Evolutionary conservation across 345 rosid genomes (phyloP).

Genomic region (Bretschneidera sinensis): DNA sequence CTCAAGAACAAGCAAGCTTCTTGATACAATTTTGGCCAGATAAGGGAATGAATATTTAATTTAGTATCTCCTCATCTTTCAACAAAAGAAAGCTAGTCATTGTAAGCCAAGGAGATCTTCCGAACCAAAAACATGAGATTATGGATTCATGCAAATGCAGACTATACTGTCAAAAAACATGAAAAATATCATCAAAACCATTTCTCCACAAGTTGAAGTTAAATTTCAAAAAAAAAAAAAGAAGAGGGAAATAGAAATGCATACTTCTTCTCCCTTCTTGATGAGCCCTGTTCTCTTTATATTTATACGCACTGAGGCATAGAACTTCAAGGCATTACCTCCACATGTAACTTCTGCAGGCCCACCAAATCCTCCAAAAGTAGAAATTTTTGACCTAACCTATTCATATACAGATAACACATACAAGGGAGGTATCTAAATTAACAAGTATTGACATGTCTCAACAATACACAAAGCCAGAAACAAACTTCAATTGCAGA

Average conservation of each 20-base stretch:
- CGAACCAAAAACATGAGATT: no score
- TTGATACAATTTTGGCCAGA: neutral
- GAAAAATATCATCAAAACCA: no score
- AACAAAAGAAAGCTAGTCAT: no score
- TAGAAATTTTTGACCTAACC: conserved; percentile 88
- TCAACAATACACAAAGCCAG: neutral
- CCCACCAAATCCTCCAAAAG: conserved; percentile 92
- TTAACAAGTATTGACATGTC: neutral
- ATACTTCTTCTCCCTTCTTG: conserved; percentile 94
- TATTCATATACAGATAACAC: conserved; percentile 21
- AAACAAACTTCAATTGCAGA: neutral
- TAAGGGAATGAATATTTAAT: neutral
- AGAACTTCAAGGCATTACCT: conserved; percentile 96
- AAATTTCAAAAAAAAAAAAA: neutral
- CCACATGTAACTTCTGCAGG: conserved; percentile 97
- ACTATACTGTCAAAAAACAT: no score
- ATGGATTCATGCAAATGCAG: no score
- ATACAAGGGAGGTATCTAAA: neutral
- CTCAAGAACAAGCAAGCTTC: no score
- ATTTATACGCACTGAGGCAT: conserved; percentile 90
- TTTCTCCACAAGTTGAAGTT: neutral
- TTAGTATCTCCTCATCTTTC: no score
- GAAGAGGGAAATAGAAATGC: conserved; percentile 6
- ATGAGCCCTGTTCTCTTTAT: conserved; percentile 64
- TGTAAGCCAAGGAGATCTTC: no score